These are phyloP conservation scores for Cladosporium sphaerospermum DNA, from an alignment of 2,329 filamentous ascomycete species.

Conservation along the genomic window DNA sequence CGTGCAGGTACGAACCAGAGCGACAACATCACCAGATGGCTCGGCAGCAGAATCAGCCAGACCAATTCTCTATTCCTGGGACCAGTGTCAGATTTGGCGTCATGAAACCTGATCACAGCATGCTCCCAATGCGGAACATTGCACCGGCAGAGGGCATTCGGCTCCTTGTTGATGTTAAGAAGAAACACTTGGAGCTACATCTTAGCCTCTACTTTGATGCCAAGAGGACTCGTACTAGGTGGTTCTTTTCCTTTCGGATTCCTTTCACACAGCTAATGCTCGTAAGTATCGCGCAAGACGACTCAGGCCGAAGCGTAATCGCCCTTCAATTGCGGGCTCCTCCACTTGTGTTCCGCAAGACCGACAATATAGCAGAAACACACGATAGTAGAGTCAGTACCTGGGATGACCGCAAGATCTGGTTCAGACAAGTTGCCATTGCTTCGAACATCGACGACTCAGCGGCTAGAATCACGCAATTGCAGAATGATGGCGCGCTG, in stretches of 20 bases:
- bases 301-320: slow-evolving; percentile 22
- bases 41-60: background rate
- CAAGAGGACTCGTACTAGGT: background rate
- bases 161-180: background rate
- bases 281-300: slow-evolving; percentile 14
- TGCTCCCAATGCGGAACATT: slow-evolving; percentile 55
- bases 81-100: slow-evolving; percentile 49
- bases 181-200: background rate
- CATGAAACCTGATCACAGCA: slow-evolving; percentile 46
- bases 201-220: background rate
- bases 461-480: slow-evolving; percentile 22
- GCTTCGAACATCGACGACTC: slow-evolving; percentile 33
- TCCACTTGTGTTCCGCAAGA: slow-evolving; percentile 23
- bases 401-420: slow-evolving; percentile 53
- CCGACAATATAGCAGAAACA: slow-evolving; percentile 25
- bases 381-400: slow-evolving; percentile 35
- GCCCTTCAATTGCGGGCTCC: slow-evolving; percentile 35
- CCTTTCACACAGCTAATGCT: slow-evolving; percentile 19
- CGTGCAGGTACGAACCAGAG: background rate
- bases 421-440: slow-evolving; percentile 60
- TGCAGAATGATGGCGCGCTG: slow-evolving; percentile 45
- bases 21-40: background rate
- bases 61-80: background rate
- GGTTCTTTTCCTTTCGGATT: slow-evolving; percentile 19
- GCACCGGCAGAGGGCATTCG: slow-evolving; percentile 12